Conservation (phyloP, 257 asterid species). For the Parsonsia alboflavescens region DNA sequence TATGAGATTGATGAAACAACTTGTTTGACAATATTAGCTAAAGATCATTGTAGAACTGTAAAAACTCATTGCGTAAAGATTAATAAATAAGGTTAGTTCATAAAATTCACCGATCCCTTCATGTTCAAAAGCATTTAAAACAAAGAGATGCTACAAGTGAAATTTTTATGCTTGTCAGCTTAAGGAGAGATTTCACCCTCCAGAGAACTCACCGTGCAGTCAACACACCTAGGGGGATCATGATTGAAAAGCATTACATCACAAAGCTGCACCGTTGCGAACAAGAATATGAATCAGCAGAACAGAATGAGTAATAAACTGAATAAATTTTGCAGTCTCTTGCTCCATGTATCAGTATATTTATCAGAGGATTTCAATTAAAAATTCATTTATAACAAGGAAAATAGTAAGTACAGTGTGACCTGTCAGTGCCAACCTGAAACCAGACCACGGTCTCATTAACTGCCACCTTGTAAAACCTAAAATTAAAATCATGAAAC, state of each 20-base stretch:
- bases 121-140: not conserved
- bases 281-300: conserved; percentile 11
- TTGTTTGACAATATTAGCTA: conserved; percentile 1
- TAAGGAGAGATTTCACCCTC: not conserved
- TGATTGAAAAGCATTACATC: conserved; percentile 88
- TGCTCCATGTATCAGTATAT: not conserved
- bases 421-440: conserved; percentile 97
- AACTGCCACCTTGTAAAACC: conserved; percentile 86
- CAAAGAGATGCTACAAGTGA: not conserved
- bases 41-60: not conserved
- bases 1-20: not conserved
- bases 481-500: conserved; percentile 20
- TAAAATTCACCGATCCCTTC: not conserved
- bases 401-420: conserved; percentile 32
- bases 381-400: not conserved
- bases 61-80: not conserved
- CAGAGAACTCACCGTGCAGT: conserved; percentile 60
- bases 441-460: conserved; percentile 89
- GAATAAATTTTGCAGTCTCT: not conserved
- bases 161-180: not conserved
- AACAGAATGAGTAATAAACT: not conserved
- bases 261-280: conserved; percentile 79
- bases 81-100: not conserved
- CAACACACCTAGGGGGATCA: conserved; percentile 75
- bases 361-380: not conserved